Base-by-base conservation (phyloP, 2,329 filamentous ascomycete species). In the Xylariaceae sp. region DNA sequence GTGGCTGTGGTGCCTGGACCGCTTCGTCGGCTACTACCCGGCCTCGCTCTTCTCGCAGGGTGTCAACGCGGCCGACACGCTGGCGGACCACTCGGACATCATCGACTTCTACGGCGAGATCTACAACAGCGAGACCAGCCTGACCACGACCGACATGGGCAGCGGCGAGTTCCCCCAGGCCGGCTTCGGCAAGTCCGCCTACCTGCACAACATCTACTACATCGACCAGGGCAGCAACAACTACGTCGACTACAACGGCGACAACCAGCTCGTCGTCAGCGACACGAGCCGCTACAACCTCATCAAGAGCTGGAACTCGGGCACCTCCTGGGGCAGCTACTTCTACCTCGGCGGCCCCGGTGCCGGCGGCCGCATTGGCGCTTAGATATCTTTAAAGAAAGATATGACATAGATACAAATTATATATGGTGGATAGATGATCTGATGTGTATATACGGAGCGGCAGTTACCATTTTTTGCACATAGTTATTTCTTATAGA, bases 91-190 rank as follows among this genome's bases (percentile, higher is more conserved):
- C 40, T 38, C 43, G 1, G 32, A 46, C 13, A 0, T 35, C 17
- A 43, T 48, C 30, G 37, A 46, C 32, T 48, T 43, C 40, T 48
- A 48, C 26, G 46, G 46, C 17, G 46, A 48, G 46, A 46, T 48
- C 43, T 48, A 35, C 37, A 48, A 46, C 40, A 39, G 43, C 40
- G 34, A 40, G 40, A 21, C 23, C 1, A 27, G 28, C 1, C 2
- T 46, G 29, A 46, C 46, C n/a, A 46, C 40, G 6, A 48, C 46
- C 14, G 46, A 46, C 30, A 48, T 48, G 46, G 46, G 46, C 37
- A 48, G 46, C 23, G 46, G 43, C 21, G 46, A 48, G 43, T 46
- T 33, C n/a, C 46, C 46, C 9, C 3, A 21, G 9, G 14, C 40
- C 9, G 46, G 46, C 16, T 43, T 30, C 23, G 46, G 46, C 13